phyloP scores from a whole-genome alignment of 352 stramenopile genomes.

The Achlya hypogyna region DNA sequence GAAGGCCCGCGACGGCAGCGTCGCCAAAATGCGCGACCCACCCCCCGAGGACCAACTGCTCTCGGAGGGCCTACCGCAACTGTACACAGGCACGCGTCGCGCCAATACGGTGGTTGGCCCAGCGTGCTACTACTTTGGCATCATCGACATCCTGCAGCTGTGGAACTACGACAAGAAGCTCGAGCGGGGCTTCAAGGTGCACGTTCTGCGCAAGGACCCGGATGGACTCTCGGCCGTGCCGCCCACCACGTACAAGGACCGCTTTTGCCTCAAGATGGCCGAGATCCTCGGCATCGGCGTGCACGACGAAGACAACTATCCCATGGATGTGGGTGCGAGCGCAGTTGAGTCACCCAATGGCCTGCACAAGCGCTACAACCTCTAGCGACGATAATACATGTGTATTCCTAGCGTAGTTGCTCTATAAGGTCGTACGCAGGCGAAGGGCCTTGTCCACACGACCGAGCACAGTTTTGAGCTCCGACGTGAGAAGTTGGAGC shows the following conservation, averaged over 20 bases:
- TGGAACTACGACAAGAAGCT: slow-evolving; percentile 89
- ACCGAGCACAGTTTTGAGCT: not conserved
- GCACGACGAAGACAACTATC: slow-evolving; percentile 34
- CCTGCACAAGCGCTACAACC: not conserved
- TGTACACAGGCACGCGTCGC: slow-evolving; percentile 51
- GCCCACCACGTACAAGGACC: slow-evolving; percentile 75
- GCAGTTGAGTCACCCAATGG: not conserved
- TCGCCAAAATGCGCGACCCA: slow-evolving; percentile 25
- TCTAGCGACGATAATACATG: not conserved
- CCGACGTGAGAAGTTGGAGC: not conserved
- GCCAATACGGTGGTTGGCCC: slow-evolving; percentile 82
- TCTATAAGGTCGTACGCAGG: not conserved
- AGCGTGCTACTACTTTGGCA: slow-evolving; percentile 81
- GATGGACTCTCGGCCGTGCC: slow-evolving; percentile 75
- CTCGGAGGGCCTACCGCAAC: not conserved
- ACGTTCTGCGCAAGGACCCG: slow-evolving; percentile 65
- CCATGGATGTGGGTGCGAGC: not conserved
- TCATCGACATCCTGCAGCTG: slow-evolving; percentile 84
- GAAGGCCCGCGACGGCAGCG: not conserved
- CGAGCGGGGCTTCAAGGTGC: slow-evolving; percentile 81
- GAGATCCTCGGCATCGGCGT: slow-evolving; percentile 71
- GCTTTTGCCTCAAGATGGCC: slow-evolving; percentile 83
- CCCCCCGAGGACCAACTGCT: slow-evolving; percentile 21
- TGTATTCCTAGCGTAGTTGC: not conserved
- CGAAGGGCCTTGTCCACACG: not conserved